These are phyloP conservation scores for Linnemannia elongata DNA, from an alignment of 192 early-diverging fungal genomes.

Conservation along the genomic window DNA sequence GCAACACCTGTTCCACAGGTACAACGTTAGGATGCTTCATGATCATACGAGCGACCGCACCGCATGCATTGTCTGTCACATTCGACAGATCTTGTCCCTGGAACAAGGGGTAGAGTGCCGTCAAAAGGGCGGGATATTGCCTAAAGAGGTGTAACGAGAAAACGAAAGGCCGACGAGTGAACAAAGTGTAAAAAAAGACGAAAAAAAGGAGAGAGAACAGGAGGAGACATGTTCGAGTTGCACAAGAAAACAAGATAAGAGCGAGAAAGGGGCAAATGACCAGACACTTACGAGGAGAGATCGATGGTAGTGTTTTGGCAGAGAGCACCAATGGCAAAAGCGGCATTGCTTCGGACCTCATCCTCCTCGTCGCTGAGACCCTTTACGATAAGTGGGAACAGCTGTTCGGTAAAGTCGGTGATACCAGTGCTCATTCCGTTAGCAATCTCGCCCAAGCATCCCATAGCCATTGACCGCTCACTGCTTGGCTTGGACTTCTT, in stretches of 20 bases:
- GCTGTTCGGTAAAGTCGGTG: conserved; percentile 70
- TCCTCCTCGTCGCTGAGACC: conserved; percentile 82
- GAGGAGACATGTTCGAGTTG: not conserved
- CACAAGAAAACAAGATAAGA: not conserved
- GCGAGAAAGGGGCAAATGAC: not conserved
- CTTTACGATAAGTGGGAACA: conserved; percentile 79
- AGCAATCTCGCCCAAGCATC: conserved; percentile 87
- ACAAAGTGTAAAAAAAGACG: not conserved
- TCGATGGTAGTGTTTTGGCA: conserved; percentile 76
- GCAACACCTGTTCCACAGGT: conserved; percentile 78
- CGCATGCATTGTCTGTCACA: conserved; percentile 79
- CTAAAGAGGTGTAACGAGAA: conserved; percentile 18
- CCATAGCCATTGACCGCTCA: conserved; percentile 93
- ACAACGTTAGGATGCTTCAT: conserved; percentile 74
- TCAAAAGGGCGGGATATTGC: conserved; percentile 72
- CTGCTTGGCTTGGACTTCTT: conserved; percentile 69
- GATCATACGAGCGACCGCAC: conserved; percentile 81
- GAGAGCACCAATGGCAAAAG: conserved; percentile 84
- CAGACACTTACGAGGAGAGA: conserved; percentile 64
- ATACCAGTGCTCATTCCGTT: conserved; percentile 72
- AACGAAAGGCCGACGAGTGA: too few relatives aligned
- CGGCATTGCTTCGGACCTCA: conserved; percentile 90
- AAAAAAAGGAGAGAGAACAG: not conserved
- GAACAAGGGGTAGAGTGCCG: conserved; percentile 70
- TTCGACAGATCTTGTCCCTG: conserved; percentile 61